Percentiles rank a stretch among this genome's conserved stretches.
Evolutionary conservation across 305 asterid genomes (phyloP).

Genomic region (Withania somnifera): DNA sequence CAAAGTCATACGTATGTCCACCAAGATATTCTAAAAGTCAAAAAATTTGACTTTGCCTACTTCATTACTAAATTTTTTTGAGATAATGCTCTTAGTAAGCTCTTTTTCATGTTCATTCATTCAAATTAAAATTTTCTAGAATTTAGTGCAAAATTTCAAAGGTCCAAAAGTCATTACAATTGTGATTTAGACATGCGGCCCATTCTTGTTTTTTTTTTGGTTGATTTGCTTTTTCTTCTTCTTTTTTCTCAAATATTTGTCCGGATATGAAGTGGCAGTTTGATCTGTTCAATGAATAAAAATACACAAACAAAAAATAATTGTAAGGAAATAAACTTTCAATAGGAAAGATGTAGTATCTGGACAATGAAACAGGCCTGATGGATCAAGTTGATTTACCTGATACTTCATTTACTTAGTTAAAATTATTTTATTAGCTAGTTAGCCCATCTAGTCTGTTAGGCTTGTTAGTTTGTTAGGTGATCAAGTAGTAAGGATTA

Average conservation of each 20-base stretch:
- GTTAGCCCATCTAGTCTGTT: too few species aligned
- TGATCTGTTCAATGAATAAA: not conserved
- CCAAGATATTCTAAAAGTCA: not conserved
- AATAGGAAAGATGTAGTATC: too few species aligned
- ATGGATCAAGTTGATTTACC: too few species aligned
- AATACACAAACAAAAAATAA: not conserved
- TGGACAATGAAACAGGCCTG: too few species aligned
- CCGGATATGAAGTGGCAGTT: not conserved
- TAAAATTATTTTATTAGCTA: too few species aligned
- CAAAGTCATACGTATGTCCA: not conserved
- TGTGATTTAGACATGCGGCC: not conserved
- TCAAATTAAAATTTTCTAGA: too few species aligned
- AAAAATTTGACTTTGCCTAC: not conserved
- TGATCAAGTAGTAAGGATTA: too few species aligned
- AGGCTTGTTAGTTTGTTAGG: too few species aligned
- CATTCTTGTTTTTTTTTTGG: not conserved
- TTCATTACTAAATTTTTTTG: too few species aligned
- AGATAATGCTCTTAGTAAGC: too few species aligned
- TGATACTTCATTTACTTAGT: too few species aligned
- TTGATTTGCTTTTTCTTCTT: not conserved
- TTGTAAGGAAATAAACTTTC: not conserved
- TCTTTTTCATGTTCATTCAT: too few species aligned
- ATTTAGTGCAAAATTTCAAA: not conserved
- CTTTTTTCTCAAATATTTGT: not conserved
- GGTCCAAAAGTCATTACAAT: not conserved